A percentile compares a stretch with the other conserved stretches of the same genome.
Evolutionary conservation across 2,329 filamentous ascomycete genomes (phyloP).

Genomic region (Exophiala dermatitidis): DNA sequence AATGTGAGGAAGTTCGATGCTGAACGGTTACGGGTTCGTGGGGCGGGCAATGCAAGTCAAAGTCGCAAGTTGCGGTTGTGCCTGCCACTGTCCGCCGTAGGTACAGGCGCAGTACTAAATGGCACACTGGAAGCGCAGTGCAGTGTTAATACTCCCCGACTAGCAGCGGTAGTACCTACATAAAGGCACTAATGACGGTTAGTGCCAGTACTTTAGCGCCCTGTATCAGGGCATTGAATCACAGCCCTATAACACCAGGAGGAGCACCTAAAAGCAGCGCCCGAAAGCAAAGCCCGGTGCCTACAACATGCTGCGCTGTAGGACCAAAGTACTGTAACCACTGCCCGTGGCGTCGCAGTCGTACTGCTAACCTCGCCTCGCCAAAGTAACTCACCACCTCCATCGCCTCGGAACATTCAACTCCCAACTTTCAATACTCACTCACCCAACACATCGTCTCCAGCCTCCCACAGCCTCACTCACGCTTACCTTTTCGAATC

Average conservation of each 20-base stretch:
- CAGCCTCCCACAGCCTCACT: neutral
- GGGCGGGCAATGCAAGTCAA: conserved; percentile 4
- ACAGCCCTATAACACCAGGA: too few species aligned
- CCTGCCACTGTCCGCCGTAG: neutral
- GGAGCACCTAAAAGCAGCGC: too few species aligned
- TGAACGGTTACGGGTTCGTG: conserved; percentile 6
- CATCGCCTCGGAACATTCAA: neutral
- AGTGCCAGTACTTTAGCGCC: too few species aligned
- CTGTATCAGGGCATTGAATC: too few species aligned
- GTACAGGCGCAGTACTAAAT: too few species aligned
- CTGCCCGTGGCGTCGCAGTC: neutral
- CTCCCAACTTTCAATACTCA: neutral
- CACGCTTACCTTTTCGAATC: neutral
- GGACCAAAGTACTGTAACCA: too few species aligned
- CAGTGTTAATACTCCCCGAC: too few species aligned
- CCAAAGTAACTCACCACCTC: neutral
- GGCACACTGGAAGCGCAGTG: too few species aligned
- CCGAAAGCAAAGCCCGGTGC: too few species aligned
- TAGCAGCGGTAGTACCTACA: too few species aligned
- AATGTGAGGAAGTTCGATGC: conserved; percentile 10
- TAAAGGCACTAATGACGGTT: too few species aligned
- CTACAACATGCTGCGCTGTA: too few species aligned
- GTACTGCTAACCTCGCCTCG: neutral
- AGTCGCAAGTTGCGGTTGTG: conserved; percentile 3
- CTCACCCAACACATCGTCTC: neutral